Conservation (phyloP, 2,329 filamentous ascomycete species). For the Stromatinia cepivora region DNA sequence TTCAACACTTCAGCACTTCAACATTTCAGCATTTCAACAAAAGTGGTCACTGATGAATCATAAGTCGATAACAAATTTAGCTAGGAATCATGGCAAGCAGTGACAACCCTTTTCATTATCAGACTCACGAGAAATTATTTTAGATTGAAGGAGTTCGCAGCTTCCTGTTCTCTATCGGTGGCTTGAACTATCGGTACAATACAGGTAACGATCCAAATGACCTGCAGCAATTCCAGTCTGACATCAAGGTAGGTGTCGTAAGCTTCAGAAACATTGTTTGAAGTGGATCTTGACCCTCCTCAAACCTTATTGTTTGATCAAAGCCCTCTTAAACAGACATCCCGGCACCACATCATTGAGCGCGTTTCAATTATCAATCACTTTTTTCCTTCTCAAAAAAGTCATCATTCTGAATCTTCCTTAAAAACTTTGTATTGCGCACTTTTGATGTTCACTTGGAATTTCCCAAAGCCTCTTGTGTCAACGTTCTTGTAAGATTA, state of each 20-base stretch:
- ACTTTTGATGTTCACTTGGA: background rate
- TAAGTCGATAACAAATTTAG: background rate
- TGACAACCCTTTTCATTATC: constrained; percentile 45
- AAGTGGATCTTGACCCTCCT: background rate
- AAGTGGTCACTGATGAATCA: background rate
- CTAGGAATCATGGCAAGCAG: constrained; percentile 41
- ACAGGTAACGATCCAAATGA: too few relatives aligned
- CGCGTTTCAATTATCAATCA: constrained; percentile 9
- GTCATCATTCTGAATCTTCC: background rate
- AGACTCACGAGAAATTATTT: background rate
- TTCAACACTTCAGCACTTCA: background rate
- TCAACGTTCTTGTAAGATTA: background rate
- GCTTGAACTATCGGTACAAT: background rate
- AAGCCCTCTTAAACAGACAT: background rate
- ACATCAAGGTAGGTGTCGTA: background rate
- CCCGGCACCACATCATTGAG: background rate
- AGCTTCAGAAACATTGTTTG: background rate
- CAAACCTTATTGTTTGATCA: constrained; percentile 11
- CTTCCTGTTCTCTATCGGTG: background rate
- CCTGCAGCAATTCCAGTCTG: background rate
- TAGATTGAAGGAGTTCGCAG: background rate
- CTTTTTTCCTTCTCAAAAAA: background rate
- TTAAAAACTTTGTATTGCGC: background rate
- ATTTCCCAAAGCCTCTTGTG: background rate
- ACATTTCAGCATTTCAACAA: background rate